These are phyloP conservation scores for Pouteria glomerata DNA, from an alignment of 148 eudicot genomes.

Conservation along the genomic window DNA sequence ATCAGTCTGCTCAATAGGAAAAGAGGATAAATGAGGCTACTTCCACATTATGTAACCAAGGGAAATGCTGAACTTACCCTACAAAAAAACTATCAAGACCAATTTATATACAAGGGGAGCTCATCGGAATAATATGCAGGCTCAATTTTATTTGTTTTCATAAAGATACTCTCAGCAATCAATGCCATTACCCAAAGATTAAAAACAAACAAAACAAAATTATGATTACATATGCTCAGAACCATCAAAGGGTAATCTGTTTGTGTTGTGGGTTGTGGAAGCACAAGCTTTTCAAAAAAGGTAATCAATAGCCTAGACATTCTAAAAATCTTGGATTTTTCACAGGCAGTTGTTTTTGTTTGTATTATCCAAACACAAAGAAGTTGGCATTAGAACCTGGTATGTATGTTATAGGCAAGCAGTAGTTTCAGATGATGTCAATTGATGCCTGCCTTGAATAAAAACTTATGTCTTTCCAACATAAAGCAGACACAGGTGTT, in stretches of 20 bases:
- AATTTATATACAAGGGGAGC: not conserved
- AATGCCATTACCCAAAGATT: no score
- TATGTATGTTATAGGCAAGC: no score
- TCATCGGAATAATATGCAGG: not conserved
- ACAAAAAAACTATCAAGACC: not conserved
- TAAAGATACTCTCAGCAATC: not conserved
- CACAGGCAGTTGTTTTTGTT: not conserved
- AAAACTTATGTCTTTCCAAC: no score
- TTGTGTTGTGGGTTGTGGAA: not conserved
- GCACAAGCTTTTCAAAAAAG: not conserved
- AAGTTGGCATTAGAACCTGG: not conserved
- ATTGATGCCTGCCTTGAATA: no score
- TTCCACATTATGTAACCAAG: not conserved
- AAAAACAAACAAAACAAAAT: no score
- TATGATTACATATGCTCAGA: not conserved
- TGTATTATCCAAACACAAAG: not conserved
- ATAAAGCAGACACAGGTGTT: no score
- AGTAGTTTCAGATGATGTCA: no score
- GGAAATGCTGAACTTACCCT: not conserved
- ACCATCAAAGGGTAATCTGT: not conserved
- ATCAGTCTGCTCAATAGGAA: constrained; percentile 62
- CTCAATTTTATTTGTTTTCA: not conserved
- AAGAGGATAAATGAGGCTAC: not conserved
- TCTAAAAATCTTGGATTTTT: not conserved
- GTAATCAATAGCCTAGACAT: not conserved